Evolutionary conservation across 108 stramenopile genomes (phyloP), one percentile per base, ranked within the genome.

Genomic region (Fragilaria radians): DNA sequence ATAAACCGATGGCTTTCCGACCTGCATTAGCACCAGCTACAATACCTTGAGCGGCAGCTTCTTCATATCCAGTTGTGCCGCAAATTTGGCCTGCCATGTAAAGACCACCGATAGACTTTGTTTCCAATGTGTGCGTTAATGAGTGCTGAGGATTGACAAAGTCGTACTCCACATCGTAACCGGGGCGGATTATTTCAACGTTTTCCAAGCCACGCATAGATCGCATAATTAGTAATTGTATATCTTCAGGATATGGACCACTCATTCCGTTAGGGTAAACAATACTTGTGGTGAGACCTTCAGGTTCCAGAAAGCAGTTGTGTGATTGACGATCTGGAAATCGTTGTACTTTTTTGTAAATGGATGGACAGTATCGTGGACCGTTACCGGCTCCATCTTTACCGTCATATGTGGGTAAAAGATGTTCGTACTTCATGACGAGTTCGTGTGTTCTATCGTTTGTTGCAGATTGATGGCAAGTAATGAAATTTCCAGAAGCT

Each of bases 61-160:
- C 98, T 76, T 99, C 98, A 67, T 99, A 99, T 19, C 98, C 98
- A 7, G 98, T 99, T 7, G 98, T 99, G 7, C 98, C 96, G 68
- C 95, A 96, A 61, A 99, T 99, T 73, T 97, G 95, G 5, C 98
- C 98, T 4, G 98, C 98, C 32, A 99, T 77, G 70, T 82, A 97
- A 23, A 99, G 74, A 19, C 96, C 96, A 9, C 56, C 63, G 42
- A 94, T 92, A 32, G 75, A 68, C 73, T 95, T 96, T 2, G 93
- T 88, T 76, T 96, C 96, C 29, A 99, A 71, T 2, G 94, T 92
- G 57, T 95, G 94, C 17, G 83, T 81, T 24, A 97, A 65, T 5
- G 78, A 76, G n/a, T n/a, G n/a, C 58, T 85, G 80, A 0, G 98
- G 98, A 58, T 99, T 95, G 63, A 99, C 93, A 68, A 91, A 96